Percentiles rank a stretch among this genome's conserved stretches.
phyloP scores from a whole-genome alignment of 164 flowering plant species.

The Echeveria elegans region DNA sequence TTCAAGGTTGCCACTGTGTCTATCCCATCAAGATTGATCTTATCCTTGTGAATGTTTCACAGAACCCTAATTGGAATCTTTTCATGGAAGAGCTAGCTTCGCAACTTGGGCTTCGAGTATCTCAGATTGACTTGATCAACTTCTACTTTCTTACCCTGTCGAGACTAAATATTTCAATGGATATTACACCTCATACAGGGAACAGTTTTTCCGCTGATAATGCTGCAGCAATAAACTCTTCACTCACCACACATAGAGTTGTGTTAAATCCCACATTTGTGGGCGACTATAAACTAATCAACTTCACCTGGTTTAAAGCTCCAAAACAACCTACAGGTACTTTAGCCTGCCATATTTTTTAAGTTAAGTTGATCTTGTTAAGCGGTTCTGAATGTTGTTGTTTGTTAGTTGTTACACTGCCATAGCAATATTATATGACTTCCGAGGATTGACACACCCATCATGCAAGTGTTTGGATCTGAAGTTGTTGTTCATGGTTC shows the following conservation, averaged over 20 bases:
- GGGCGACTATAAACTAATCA: slow-evolving; percentile 82
- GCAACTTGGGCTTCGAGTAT: slow-evolving; percentile 51
- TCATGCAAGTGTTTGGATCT: too few relatives aligned
- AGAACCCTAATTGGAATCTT: slow-evolving; percentile 62
- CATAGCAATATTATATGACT: too few relatives aligned
- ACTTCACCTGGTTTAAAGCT: slow-evolving; percentile 76
- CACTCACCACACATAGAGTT: slow-evolving; percentile 60
- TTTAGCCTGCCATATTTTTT: not conserved
- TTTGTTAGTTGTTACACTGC: too few relatives aligned
- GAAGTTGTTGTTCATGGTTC: too few relatives aligned
- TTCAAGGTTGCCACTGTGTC: slow-evolving; percentile 71
- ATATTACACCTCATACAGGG: slow-evolving; percentile 76
- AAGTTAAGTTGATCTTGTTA: not conserved
- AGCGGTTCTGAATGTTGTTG: not conserved
- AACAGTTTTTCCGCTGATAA: slow-evolving; percentile 59
- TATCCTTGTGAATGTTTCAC: slow-evolving; percentile 68
- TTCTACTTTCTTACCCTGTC: slow-evolving; percentile 60
- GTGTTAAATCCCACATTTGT: slow-evolving; percentile 49
- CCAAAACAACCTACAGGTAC: slow-evolving; percentile 60
- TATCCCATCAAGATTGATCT: slow-evolving; percentile 89
- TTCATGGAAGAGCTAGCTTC: slow-evolving; percentile 66
- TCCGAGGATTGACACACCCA: too few relatives aligned
- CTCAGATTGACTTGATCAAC: slow-evolving; percentile 77
- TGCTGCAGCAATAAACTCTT: slow-evolving; percentile 53
- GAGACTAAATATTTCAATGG: slow-evolving; percentile 79